Conservation (phyloP, 2,329 filamentous ascomycete species). For the Colletotrichum zoysiae region DNA sequence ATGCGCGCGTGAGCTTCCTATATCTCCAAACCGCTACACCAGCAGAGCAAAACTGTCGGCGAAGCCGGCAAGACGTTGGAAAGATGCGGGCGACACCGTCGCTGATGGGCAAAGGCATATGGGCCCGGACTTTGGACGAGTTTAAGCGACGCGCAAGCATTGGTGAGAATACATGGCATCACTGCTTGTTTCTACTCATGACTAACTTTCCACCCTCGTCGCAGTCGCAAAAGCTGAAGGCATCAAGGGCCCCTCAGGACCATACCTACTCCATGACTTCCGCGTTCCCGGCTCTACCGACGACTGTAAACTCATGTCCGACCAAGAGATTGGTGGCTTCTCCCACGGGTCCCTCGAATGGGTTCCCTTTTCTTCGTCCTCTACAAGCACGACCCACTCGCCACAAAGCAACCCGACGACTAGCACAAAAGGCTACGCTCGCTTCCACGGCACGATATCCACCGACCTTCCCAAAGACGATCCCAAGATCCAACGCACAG, state of each 20-base stretch:
- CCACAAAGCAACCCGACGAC: constrained; percentile 28
- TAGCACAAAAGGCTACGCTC: constrained; percentile 66
- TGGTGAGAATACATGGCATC: constrained; percentile 54
- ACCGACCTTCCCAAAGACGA: constrained; percentile 82
- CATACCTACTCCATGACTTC: constrained; percentile 76
- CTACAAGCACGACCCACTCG: constrained; percentile 38
- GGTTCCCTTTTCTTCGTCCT: constrained; percentile 52
- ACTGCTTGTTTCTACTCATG: neutral
- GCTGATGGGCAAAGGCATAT: constrained; percentile 64
- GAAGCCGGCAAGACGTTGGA: constrained; percentile 3
- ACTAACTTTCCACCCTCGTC: neutral
- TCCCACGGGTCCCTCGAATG: constrained; percentile 81
- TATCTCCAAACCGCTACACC: neutral
- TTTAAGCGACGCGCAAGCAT: constrained; percentile 68
- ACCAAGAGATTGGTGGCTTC: constrained; percentile 87
- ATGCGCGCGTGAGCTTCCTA: constrained; percentile 2
- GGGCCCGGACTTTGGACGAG: constrained; percentile 70
- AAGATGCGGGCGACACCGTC: constrained; percentile 63
- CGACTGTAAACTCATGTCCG: constrained; percentile 83
- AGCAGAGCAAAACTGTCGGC: neutral
- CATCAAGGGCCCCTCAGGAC: constrained; percentile 72
- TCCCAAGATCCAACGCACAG: constrained; percentile 81
- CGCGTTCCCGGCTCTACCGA: constrained; percentile 59
- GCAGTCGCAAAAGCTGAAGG: constrained; percentile 78
- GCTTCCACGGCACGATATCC: constrained; percentile 91